Conservation (phyloP, 1,284 basidiomycete species). For the Filobasidium uniguttulatum region DNA sequence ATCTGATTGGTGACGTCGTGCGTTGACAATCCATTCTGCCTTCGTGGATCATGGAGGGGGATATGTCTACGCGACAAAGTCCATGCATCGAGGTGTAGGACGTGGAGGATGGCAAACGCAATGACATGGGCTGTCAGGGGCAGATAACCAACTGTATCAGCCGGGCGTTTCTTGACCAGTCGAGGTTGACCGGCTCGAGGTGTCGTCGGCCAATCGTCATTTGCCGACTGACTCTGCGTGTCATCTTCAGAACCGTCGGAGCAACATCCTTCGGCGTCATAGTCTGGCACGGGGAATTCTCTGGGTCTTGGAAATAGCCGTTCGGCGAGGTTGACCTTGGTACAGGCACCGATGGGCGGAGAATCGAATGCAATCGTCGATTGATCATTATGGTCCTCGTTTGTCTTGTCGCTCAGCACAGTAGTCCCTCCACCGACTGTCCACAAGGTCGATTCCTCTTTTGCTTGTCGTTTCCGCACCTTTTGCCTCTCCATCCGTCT, state of each 20-base stretch:
- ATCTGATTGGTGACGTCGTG: conserved; percentile 2
- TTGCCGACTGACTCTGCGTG: too few species aligned
- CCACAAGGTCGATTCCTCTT: too few species aligned
- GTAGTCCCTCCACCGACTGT: too few species aligned
- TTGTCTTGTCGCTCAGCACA: too few species aligned
- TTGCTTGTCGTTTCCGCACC: too few species aligned
- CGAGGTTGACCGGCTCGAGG: not conserved
- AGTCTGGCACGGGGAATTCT: not conserved
- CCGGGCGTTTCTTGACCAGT: too few species aligned
- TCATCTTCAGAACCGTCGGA: not conserved
- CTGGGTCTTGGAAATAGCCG: not conserved
- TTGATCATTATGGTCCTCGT: too few species aligned
- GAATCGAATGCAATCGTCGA: too few species aligned
- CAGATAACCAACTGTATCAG: conserved; percentile 7
- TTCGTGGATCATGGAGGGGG: conserved; percentile 1
- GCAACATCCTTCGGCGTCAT: not conserved
- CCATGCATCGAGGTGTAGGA: conserved; percentile 8
- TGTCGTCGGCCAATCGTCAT: not conserved
- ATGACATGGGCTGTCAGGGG: conserved; percentile 6
- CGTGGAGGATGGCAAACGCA: conserved; percentile 9
- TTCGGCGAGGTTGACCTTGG: not conserved
- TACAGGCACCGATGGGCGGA: too few species aligned
- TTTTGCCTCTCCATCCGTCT: not conserved
- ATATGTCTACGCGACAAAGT: conserved; percentile 2
- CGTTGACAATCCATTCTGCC: conserved; percentile 1